Evolutionary conservation across 345 rosid species (phyloP), one percentile per base, ranked within the genome.

Genomic region (Eucalyptus melliodora): DNA sequence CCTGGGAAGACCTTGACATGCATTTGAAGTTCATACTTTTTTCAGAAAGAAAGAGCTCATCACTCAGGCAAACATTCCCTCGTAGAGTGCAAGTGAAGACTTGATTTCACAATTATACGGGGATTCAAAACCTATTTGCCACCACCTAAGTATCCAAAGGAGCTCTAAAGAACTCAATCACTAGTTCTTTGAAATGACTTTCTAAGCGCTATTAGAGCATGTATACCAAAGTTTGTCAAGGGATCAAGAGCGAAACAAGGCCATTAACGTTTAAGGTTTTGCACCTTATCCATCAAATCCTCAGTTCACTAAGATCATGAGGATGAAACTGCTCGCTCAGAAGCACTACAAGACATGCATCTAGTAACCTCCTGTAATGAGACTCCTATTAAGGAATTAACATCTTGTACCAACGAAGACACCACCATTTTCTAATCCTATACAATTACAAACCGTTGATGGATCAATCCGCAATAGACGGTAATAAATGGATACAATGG

Each of bases 341-440:
- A 77, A 21, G 0, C 83, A 77, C 26, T 37, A 77, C 47, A 37
- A 37, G 2, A 77, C 83, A 37, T 77, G 27, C 83, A 37, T 77
- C 83, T 37, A 37, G 47, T 37, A 37, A 77, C 83, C 47, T 37
- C 27, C 83, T 10, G 27, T 37, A 37, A 77, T 21, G 83, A 37
- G 83, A 77, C 47, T 37, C 9, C 16, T 2, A 77, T 77, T 37
- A 21, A 21, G 5, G 45, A 77, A 77, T 77, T 77, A 37, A 77
- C 82, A 77, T 37, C 12, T 77, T 77, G 27, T 77, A 37, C 1
- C 24, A 77, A 77, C 27, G 2, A 37, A 37, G 27, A 21, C 83
- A 37, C 27, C 0, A 6, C 27, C 30, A 77, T 37, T 23, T 37
- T 0, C 27, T 21, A 1, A 21, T 37, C 27, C 83, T 77, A 1